Evolutionary conservation across 2,329 filamentous ascomycete species (phyloP).

Genomic region (Xylariales sp.): DNA sequence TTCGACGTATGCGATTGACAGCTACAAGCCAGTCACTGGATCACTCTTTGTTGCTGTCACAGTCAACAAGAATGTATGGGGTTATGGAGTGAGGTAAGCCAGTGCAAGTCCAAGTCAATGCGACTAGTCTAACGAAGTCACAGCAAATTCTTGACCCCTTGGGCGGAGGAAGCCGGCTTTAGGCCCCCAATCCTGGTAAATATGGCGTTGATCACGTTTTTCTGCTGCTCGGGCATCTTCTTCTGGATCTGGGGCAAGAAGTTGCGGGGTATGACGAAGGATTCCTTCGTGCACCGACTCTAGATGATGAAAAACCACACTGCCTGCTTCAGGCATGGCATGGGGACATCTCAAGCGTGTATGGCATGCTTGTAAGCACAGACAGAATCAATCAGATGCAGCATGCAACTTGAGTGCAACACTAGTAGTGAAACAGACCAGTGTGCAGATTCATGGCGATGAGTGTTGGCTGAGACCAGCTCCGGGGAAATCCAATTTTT

Average conservation of each 20-base stretch:
- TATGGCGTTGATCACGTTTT: constrained; percentile 21
- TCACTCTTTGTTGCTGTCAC: constrained; percentile 54
- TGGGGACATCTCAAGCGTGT: no score
- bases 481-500: no score
- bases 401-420: no score
- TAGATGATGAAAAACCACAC: no score
- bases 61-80: constrained; percentile 33
- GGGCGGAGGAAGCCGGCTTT: constrained; percentile 20
- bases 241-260: constrained; percentile 23
- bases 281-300: constrained; percentile 19
- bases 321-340: no score
- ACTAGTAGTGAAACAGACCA: no score
- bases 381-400: no score
- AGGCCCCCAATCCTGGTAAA: constrained; percentile 20
- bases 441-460: no score
- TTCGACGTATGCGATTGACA: constrained; percentile 57
- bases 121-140: not conserved
- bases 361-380: no score
- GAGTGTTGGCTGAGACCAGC: no score
- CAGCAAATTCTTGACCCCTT: constrained; percentile 23
- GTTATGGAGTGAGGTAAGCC: constrained; percentile 20
- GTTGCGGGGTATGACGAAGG: constrained; percentile 11
- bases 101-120: not conserved
- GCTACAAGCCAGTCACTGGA: constrained; percentile 60
- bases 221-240: constrained; percentile 14